Base-by-base conservation (phyloP, 306 rosid species). In the Vigna unguiculata region DNA sequence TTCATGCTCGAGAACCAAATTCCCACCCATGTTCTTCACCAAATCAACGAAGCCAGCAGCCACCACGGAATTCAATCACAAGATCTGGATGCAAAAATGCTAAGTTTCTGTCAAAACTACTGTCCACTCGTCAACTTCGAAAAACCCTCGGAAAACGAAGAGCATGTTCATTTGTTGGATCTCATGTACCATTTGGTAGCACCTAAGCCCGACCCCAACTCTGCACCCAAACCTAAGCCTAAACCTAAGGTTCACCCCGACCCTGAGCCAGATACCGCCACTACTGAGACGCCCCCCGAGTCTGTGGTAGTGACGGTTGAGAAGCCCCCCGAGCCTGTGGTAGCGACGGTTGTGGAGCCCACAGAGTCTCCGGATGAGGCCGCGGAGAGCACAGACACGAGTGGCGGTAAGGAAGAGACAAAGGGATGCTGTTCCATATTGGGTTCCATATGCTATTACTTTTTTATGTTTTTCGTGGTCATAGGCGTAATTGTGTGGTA, bases 1-100 rank as follows among this genome's bases (percentile, higher is more conserved):
- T 61, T 61, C 48, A 75, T 75, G 79, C 38, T 61, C 13, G 79
- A 75, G 38, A 75, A 75, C 38, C 79, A 61, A 48, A 61, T 75
- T 14, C 79, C 60, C 14, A 16, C 47, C 19, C 7, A 1, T 4
- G n/a, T 62, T 9, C 69, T 62, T 17, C 11, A 3, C 0, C 48
- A 62, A n/a, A n/a, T 62, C 48, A 30, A 14, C 41, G 9, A 15
- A 15, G 15, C 0, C 46, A 12, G 0, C 43, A 7, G 1, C 66
- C 8, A 1, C 0, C 0, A 1, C 28, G 12, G 3, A 15, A 15
- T 30, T 17, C 69, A 36, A 62, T 6, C 40, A 2, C 3, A 30
- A 0, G 38, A 60, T 30, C 10, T 64, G 17, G 70, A 24, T 0
- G 9, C 30, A 4, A 61, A 36, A 28, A 64, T 64, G 70, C 10